Conservation (phyloP, 1,284 basidiomycete species). For the Cerioporus squamosus region DNA sequence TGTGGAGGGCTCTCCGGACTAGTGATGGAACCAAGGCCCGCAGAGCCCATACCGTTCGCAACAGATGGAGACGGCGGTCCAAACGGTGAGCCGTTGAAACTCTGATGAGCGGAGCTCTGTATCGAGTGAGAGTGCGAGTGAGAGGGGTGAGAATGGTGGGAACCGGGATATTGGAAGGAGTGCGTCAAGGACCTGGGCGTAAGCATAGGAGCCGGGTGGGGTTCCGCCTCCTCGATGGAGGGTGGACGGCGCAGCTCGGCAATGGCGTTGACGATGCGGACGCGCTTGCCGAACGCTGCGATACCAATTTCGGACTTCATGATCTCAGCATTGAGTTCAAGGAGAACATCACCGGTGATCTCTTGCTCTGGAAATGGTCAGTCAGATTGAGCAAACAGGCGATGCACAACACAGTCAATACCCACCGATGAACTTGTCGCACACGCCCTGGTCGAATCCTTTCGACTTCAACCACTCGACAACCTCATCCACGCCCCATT, state of each 20-base stretch:
- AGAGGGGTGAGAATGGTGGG: slow-evolving; percentile 38
- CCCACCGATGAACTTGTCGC: slow-evolving; percentile 85
- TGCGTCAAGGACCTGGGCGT: slow-evolving; percentile 45
- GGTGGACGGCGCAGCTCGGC: slow-evolving; percentile 81
- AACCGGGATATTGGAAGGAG: slow-evolving; percentile 32
- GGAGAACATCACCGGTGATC: slow-evolving; percentile 94
- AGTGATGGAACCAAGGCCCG: slow-evolving; percentile 28
- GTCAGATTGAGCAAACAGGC: not conserved
- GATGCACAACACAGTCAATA: slow-evolving; percentile 10
- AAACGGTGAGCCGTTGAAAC: slow-evolving; percentile 38
- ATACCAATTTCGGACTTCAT: slow-evolving; percentile 97
- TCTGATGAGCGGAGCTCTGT: slow-evolving; percentile 44
- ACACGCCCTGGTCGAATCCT: slow-evolving; percentile 85
- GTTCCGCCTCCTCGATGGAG: slow-evolving; percentile 43
- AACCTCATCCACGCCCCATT: slow-evolving; percentile 92
- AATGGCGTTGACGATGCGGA: slow-evolving; percentile 95
- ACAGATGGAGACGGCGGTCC: slow-evolving; percentile 20
- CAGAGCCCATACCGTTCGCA: slow-evolving; percentile 25
- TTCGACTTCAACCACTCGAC: slow-evolving; percentile 87
- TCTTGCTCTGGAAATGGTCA: slow-evolving; percentile 80
- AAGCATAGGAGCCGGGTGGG: slow-evolving; percentile 19
- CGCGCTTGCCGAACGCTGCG: slow-evolving; percentile 91
- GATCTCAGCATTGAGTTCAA: slow-evolving; percentile 91
- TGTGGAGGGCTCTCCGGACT: slow-evolving; percentile 47
- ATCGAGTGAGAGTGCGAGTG: slow-evolving; percentile 48